These are phyloP conservation scores for Xylona heveae DNA, from an alignment of 495 filamentous ascomycete genomes.

Conservation along the genomic window DNA sequence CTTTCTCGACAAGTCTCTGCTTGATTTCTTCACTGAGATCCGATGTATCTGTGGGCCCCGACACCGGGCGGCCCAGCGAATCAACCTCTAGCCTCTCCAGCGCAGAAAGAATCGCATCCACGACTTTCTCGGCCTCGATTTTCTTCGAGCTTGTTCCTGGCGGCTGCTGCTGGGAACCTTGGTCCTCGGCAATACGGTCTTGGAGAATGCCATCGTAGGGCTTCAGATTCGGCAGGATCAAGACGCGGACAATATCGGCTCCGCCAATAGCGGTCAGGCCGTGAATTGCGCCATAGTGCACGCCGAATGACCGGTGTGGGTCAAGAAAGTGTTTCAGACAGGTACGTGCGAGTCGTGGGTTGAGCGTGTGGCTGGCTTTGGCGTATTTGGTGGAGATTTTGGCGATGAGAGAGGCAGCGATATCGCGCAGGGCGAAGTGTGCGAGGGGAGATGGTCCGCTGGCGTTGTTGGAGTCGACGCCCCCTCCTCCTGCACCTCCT, in stretches of 20 bases:
- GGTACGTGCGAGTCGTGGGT: conserved; percentile 70
- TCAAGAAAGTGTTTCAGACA: conserved; percentile 84
- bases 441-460: conserved; percentile 20
- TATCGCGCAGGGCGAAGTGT: conserved; percentile 65
- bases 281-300: conserved; percentile 71
- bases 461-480: conserved; percentile 16
- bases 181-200: conserved; percentile 26
- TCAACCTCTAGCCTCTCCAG: conserved; percentile 1
- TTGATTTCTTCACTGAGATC: conserved; percentile 10
- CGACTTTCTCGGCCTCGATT: conserved; percentile 3
- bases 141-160: neutral
- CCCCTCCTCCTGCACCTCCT: conserved; percentile 18
- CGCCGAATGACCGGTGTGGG: conserved; percentile 51
- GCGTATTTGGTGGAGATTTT: conserved; percentile 56
- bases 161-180: neutral
- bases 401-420: conserved; percentile 57
- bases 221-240: conserved; percentile 63
- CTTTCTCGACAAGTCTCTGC: conserved; percentile 15
- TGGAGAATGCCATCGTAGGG: conserved; percentile 52
- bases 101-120: neutral
- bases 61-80: neutral
- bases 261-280: conserved; percentile 60
- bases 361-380: conserved; percentile 49
- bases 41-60: neutral
- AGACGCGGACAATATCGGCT: conserved; percentile 49